Base-by-base conservation (phyloP, 257 asterid genomes). In the Petrea volubilis region DNA sequence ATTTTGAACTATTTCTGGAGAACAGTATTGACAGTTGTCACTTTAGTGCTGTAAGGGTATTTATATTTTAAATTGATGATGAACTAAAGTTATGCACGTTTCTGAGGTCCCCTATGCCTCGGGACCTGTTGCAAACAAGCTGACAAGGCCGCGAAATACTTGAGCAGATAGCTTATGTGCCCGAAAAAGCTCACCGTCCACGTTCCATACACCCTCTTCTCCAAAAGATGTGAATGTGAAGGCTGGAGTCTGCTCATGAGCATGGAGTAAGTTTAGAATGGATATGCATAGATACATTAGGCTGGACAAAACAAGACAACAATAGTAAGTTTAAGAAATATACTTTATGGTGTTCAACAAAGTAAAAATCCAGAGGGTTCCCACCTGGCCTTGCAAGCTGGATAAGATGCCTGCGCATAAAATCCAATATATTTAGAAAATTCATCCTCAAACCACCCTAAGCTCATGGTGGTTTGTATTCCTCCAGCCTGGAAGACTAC, bases 291-390 rank as follows among this genome's bases (percentile, higher is more conserved):
- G 29, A 75, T 8, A 21, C 3, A 23, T 34, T 23, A 34, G 47
- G 51, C 49, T 57, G 47, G 52, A 47, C n/a, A 31, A 38, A 12
- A 3, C 1, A 27, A 14, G 52, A n/a, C 18, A 18, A 58, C 7
- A 38, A 43, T 7, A 49, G 60, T 14, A 31, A 20, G 31, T 53
- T 36, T 61, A 28, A 50, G 73, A 7, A 5, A 63, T 71, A 7
- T 81, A 91, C 99, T 67, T 94, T 94, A 68, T 91, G 95, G 86
- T 95, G 99, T 80, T 95, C 99, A 2, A 92, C 93, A 71, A 95
- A 95, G 33, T 84, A 74, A 55, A 88, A 92, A 70, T 86, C 92
- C 63, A 95, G 85, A 15, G 99, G 99, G 34, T 78, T 85, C 40
- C 96, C 98, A 44, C 97, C 98, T 78, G 81, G 87, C 79, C 79